Percentiles rank a stretch among this genome's conserved stretches.
Conservation (phyloP, 768 basidiomycete genomes). For the Fomitopsis serialis region DNA sequence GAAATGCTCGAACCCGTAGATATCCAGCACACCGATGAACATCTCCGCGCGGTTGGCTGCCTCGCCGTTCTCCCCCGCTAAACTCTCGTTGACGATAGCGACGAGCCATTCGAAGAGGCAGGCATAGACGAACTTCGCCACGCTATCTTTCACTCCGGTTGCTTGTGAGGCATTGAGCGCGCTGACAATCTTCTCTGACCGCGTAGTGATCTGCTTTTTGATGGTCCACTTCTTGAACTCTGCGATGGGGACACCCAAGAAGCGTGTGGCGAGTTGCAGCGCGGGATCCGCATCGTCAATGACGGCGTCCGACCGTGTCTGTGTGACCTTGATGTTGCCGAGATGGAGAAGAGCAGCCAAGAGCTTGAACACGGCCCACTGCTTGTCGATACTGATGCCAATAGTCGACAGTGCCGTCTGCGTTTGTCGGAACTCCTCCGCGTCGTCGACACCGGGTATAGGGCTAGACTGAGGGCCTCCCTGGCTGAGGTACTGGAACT, state of each 20-base stretch:
- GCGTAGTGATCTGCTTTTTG: slow-evolving; percentile 95
- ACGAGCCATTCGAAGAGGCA: slow-evolving; percentile 99
- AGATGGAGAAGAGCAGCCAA: slow-evolving; percentile 92
- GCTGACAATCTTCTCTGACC: slow-evolving; percentile 93
- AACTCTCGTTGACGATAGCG: slow-evolving; percentile 92
- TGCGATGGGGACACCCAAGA: slow-evolving; percentile 81
- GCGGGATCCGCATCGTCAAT: slow-evolving; percentile 82
- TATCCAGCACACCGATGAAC: slow-evolving; percentile 99
- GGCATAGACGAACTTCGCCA: slow-evolving; percentile 98
- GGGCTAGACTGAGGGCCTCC: slow-evolving; percentile 85
- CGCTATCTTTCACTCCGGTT: slow-evolving; percentile 90
- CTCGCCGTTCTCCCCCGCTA: slow-evolving; percentile 92
- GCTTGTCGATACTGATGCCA: slow-evolving; percentile 95
- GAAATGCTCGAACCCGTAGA: slow-evolving; percentile 96
- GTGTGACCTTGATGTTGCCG: slow-evolving; percentile 93
- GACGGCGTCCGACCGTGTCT: slow-evolving; percentile 73
- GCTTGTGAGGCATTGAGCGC: slow-evolving; percentile 83
- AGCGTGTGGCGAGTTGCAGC: slow-evolving; percentile 75
- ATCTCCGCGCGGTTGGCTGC: slow-evolving; percentile 88
- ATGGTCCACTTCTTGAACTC: slow-evolving; percentile 99
- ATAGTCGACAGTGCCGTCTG: slow-evolving; percentile 95
- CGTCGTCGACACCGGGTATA: slow-evolving; percentile 92
- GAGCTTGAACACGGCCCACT: slow-evolving; percentile 96
- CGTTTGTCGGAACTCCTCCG: slow-evolving; percentile 89
- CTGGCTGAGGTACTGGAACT: slow-evolving; percentile 91